A percentile compares a stretch with the other conserved stretches of the same genome.
phyloP scores from a whole-genome alignment of 352 stramenopile species.

The Globisporangium lucens region DNA sequence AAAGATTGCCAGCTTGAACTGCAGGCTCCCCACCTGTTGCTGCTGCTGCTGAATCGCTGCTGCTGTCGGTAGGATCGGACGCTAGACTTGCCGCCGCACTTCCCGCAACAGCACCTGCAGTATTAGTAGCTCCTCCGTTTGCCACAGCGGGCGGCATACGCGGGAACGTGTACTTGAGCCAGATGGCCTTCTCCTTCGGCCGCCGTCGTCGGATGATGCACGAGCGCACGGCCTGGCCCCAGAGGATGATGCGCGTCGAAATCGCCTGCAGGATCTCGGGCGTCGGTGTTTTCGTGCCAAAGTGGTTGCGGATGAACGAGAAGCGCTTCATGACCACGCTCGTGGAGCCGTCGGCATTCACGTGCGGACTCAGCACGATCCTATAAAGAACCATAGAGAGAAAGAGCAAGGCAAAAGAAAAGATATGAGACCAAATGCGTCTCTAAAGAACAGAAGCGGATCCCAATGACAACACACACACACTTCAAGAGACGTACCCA shows the following conservation, averaged over 20 bases:
- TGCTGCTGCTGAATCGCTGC: too few species aligned
- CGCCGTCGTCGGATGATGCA: slow-evolving; percentile 41
- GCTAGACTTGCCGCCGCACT: too few species aligned
- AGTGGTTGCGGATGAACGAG: slow-evolving; percentile 66
- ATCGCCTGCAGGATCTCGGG: slow-evolving; percentile 57
- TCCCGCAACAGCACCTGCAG: neutral
- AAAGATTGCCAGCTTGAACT: too few species aligned
- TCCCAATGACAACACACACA: too few species aligned
- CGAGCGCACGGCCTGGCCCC: slow-evolving; percentile 54
- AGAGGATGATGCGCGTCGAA: slow-evolving; percentile 63
- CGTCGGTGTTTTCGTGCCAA: slow-evolving; percentile 34
- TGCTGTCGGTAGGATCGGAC: too few species aligned
- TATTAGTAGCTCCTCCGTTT: neutral
- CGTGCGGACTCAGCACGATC: slow-evolving; percentile 40
- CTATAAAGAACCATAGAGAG: slow-evolving; percentile 4
- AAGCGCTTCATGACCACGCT: slow-evolving; percentile 64
- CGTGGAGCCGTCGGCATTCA: slow-evolving; percentile 30
- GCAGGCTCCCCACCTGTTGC: too few species aligned
- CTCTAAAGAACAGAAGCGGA: neutral
- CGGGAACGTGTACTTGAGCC: slow-evolving; percentile 38
- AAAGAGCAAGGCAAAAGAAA: too few species aligned
- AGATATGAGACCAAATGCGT: neutral
- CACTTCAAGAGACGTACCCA: slow-evolving; percentile 22
- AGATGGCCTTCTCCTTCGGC: slow-evolving; percentile 31
- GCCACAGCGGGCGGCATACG: slow-evolving; percentile 5